Base-by-base conservation (phyloP, 805 yeast genomes). In the Wickerhamomyces chambardii region DNA sequence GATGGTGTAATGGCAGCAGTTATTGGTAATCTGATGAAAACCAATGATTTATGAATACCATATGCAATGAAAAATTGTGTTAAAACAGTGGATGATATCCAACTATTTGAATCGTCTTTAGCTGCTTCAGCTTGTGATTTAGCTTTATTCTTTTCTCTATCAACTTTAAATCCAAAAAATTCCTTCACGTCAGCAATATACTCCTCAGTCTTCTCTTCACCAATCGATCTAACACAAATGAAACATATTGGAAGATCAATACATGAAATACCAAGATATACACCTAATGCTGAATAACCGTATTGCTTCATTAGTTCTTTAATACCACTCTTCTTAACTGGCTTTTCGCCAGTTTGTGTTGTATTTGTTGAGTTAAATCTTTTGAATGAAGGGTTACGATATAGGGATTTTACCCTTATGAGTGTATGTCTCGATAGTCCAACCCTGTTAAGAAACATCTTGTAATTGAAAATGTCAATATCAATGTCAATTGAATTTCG, bases 1-100 rank as follows among this genome's bases (percentile, higher is more conserved):
- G 75, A 53, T 6, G 98, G 98, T 0, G 97, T 87, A 11, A 89
- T 70, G 3, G 95, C 95, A 0, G 96, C 96, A 1, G 97, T 82
- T 22, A 86, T 56, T 12, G 98, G 98, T 5, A 92, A 63, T 42
- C 98, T 71, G 29, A 92, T 70, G 40, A 90, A 74, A 17, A 90
- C 72, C 42, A 92, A 67, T 5, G 89, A 74, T 61, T 92, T 92
- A 64, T 92, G 97, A 31, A 92, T 63, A 3, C 95, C 95, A 55
- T 92, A 92, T 0, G 97, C 97, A 35, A 92, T 71, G 11, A 84
- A 78, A 46, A 86, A 75, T 57, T 90, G 97, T 0, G 97, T 82
- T 68, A 84, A 53, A 51, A 86, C 54, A 37, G 78, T 66, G 7
- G 51, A 34, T 22, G 58, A 51, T 16, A 28, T 15, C 49, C 51